A percentile compares a stretch with the other conserved stretches of the same genome.
Evolutionary conservation across 2,329 filamentous ascomycete genomes (phyloP).

Genomic region (Xylariales sp.): DNA sequence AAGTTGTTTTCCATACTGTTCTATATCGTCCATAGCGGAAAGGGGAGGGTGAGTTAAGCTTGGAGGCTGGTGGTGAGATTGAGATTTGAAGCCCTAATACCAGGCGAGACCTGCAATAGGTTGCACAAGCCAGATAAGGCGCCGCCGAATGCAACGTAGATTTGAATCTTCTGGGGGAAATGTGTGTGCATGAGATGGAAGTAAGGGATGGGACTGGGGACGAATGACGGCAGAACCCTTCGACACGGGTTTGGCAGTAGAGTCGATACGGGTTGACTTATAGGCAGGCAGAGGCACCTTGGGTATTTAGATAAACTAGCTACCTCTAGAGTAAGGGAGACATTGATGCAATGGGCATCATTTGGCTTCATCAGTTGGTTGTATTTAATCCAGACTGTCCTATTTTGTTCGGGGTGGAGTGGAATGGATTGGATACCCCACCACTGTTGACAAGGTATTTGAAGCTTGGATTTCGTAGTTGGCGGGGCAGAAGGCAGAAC

Average conservation of each 20-base stretch:
- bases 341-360: conserved; percentile 1
- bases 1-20: conserved; percentile 44
- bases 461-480: conserved; percentile 4
- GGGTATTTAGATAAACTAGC: background rate
- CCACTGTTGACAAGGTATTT: conserved; percentile 19
- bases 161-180: background rate
- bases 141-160: conserved; percentile 3
- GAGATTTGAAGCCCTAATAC: conserved; percentile 12
- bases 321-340: background rate
- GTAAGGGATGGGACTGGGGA: background rate
- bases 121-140: conserved; percentile 1
- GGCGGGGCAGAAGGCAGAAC: conserved; percentile 5
- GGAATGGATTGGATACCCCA: conserved; percentile 8
- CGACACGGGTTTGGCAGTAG: background rate
- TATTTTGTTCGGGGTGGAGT: conserved; percentile 16
- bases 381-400: conserved; percentile 7
- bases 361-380: conserved; percentile 13
- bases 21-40: conserved; percentile 44
- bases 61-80: conserved; percentile 22
- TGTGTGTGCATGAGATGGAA: background rate
- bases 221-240: conserved; percentile 1
- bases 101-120: conserved; percentile 11
- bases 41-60: conserved; percentile 29
- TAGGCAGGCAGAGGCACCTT: background rate
- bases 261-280: background rate